Conservation (phyloP, 768 basidiomycete genomes). For the Mycena sanguinolenta region DNA sequence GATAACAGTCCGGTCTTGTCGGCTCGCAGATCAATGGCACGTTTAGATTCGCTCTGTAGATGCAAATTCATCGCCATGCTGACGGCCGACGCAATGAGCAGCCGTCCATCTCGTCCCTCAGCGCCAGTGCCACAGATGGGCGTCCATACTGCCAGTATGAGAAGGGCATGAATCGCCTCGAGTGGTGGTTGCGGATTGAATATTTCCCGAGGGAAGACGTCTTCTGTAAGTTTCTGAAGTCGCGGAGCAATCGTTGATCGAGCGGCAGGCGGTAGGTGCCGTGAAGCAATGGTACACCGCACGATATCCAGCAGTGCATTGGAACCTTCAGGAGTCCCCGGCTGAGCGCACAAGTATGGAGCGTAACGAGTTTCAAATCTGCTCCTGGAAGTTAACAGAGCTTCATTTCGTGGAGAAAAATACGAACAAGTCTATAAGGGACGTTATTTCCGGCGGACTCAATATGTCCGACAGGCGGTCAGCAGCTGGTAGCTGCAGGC, state of each 20-base stretch:
- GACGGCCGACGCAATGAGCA: constrained; percentile 57
- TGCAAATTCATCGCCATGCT: constrained; percentile 62
- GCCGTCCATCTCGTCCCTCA: constrained; percentile 52
- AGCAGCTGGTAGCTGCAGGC: constrained; percentile 24
- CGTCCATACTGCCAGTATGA: constrained; percentile 60
- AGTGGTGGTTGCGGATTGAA: constrained; percentile 57
- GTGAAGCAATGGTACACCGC: constrained; percentile 60
- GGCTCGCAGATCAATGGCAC: constrained; percentile 45
- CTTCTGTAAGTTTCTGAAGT: constrained; percentile 57
- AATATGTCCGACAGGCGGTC: constrained; percentile 46
- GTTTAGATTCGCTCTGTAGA: constrained; percentile 52
- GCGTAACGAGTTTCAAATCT: constrained; percentile 60
- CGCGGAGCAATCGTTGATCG: constrained; percentile 53
- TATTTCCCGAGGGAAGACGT: constrained; percentile 53
- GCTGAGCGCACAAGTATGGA: constrained; percentile 59
- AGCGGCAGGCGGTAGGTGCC: constrained; percentile 54
- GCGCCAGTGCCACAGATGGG: constrained; percentile 51
- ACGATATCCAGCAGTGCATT: constrained; percentile 56
- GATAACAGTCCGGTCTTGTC: constrained; percentile 35
- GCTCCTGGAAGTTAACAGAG: constrained; percentile 3
- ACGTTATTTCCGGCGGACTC: constrained; percentile 49
- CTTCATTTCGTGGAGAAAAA: neutral
- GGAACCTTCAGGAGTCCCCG: constrained; percentile 43
- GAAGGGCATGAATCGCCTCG: constrained; percentile 56
- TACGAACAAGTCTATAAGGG: constrained; percentile 55